Base-by-base conservation (phyloP, 805 yeast species). In the Zygoascus ofunaensis region DNA sequence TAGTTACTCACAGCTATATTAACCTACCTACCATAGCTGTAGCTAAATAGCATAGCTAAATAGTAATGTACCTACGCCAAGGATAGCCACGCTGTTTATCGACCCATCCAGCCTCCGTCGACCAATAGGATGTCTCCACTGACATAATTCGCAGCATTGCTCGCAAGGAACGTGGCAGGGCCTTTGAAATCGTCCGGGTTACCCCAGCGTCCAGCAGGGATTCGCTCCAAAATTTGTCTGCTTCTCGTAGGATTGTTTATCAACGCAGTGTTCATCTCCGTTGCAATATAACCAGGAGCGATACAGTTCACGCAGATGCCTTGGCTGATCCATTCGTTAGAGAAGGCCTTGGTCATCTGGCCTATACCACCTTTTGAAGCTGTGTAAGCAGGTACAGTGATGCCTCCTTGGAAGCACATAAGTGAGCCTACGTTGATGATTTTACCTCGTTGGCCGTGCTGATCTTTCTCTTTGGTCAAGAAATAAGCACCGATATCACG, bases 91-190 rank as follows among this genome's bases (percentile, higher is more conserved):
- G n/a, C n/a, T n/a, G n/a, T 12, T 43, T 47, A 49, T 21, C 52
- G 48, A n/a, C 50, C 68, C 64, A 67, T 58, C 69, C 70, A 76
- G 32, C 80, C 80, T 45, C 80, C 80, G 51, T 76, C 80, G 39
- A 76, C 79, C 46, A 63, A 58, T 37, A 76, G 50, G 48, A 69
- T 70, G 42, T 74, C 71, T 34, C 81, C 81, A 45, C 70, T 65
- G 40, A 76, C 68, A 57, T 67, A 76, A 39, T 71, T 67, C 36
- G 74, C 61, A 7, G 79, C 80, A 39, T 63, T 67, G 24, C 74
- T 65, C 22, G 76, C 73, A 48, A 76, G 61, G 59, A 68, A 70
- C 26, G 69, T 64, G 15, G 45, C 58, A 2, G 69, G 64, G 1
- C 72, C 77, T 53, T 64, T 70, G 53, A 72, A 70, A 50, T 73